Percentiles rank a stretch among this genome's conserved stretches.
Conservation (phyloP, 768 basidiomycete genomes). For the Candolleomyces efflorescens region DNA sequence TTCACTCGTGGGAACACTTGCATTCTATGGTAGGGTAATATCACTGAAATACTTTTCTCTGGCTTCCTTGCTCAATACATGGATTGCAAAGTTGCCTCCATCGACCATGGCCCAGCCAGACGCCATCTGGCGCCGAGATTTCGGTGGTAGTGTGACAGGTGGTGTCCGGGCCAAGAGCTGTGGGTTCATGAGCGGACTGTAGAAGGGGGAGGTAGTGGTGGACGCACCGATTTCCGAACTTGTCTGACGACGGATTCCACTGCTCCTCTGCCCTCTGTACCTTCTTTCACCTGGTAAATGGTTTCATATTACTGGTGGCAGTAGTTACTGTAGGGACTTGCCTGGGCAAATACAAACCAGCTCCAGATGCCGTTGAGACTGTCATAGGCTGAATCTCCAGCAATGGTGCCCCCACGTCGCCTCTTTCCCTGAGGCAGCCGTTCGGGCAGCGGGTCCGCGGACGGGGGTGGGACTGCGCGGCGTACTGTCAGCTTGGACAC, state of each 20-base stretch:
- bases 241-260: conserved; percentile 71
- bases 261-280: conserved; percentile 73
- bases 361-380: conserved; percentile 59
- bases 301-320: not conserved
- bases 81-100: conserved; percentile 75
- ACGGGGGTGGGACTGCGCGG: conserved; percentile 42
- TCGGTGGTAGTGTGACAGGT: conserved; percentile 57
- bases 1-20: conserved; percentile 3
- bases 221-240: conserved; percentile 65
- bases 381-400: conserved; percentile 55
- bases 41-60: conserved; percentile 62
- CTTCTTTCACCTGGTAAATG: conserved; percentile 67
- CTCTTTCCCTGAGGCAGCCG: conserved; percentile 57
- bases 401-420: conserved; percentile 62
- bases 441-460: conserved; percentile 59
- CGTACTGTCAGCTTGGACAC: conserved; percentile 50
- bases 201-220: not conserved
- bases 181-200: conserved; percentile 3
- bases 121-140: conserved; percentile 52
- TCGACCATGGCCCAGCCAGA: conserved; percentile 86
- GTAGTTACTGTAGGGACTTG: conserved; percentile 18
- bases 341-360: conserved; percentile 76
- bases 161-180: conserved; percentile 59
- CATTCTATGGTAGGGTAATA: not conserved
- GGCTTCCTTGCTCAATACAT: conserved; percentile 64